Evolutionary conservation across 2,329 filamentous ascomycete species (phyloP).

Genomic region (Aureobasidium sp.): DNA sequence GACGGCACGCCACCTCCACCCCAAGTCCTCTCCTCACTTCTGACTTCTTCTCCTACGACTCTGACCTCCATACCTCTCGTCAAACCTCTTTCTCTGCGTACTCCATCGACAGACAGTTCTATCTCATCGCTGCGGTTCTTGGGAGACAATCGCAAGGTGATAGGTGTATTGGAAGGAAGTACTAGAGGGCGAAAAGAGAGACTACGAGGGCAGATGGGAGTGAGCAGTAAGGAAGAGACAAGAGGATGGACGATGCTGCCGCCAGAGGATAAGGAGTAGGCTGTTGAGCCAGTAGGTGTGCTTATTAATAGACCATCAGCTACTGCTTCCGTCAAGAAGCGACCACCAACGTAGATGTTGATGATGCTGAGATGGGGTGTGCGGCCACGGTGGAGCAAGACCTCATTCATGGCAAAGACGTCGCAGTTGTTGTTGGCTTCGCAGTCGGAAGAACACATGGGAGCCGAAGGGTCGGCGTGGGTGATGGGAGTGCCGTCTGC

Average conservation of each 20-base stretch:
- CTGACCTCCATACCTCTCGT: slow-evolving; percentile 60
- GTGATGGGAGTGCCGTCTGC: slow-evolving; percentile 47
- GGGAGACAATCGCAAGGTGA: slow-evolving; percentile 72
- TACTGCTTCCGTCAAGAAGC: slow-evolving; percentile 86
- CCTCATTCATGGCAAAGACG: slow-evolving; percentile 80
- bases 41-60: slow-evolving; percentile 78
- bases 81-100: slow-evolving; percentile 35
- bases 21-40: slow-evolving; percentile 44
- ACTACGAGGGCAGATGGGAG: slow-evolving; percentile 87
- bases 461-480: slow-evolving; percentile 20
- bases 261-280: slow-evolving; percentile 87
- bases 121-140: slow-evolving; percentile 41
- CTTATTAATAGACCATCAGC: slow-evolving; percentile 92
- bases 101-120: slow-evolving; percentile 44
- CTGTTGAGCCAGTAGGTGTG: slow-evolving; percentile 89
- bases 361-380: slow-evolving; percentile 87
- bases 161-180: slow-evolving; percentile 74
- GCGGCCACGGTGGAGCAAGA: slow-evolving; percentile 83
- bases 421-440: slow-evolving; percentile 37
- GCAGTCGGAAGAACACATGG: background rate
- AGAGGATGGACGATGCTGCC: slow-evolving; percentile 92
- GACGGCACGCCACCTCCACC: slow-evolving; percentile 83
- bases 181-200: slow-evolving; percentile 88
- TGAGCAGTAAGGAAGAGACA: slow-evolving; percentile 79
- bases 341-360: slow-evolving; percentile 80